A percentile compares a stretch with the other conserved stretches of the same genome.
phyloP scores from a whole-genome alignment of 2,329 filamentous ascomycete genomes.

The Pyrenochaeta sp. region DNA sequence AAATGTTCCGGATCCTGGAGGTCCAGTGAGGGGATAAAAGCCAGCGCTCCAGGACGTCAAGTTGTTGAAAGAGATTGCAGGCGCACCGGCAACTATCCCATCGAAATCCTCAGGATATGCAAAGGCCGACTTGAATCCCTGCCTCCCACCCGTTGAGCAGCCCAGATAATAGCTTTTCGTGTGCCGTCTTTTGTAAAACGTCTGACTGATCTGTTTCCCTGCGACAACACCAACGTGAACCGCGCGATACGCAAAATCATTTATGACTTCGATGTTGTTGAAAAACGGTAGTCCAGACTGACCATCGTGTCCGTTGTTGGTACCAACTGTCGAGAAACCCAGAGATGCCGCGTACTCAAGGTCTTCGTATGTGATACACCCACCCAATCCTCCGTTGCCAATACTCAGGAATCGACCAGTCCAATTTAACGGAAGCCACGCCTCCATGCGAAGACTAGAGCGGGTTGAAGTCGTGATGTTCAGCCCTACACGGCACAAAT shows the following conservation, averaged over 20 bases:
- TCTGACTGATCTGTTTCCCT: conserved; percentile 52
- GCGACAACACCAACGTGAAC: conserved; percentile 43
- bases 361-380: conserved; percentile 50
- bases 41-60: conserved; percentile 44
- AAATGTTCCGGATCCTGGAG: conserved; percentile 46
- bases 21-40: conserved; percentile 41
- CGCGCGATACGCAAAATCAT: conserved; percentile 60
- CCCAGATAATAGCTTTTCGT: conserved; percentile 53
- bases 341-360: conserved; percentile 49
- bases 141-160: conserved; percentile 49
- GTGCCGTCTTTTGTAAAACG: conserved; percentile 52
- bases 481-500: conserved; percentile 53
- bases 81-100: conserved; percentile 47
- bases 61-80: conserved; percentile 45
- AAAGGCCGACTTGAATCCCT: conserved; percentile 47
- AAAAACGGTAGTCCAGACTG: conserved; percentile 57
- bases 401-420: conserved; percentile 46
- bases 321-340: conserved; percentile 52
- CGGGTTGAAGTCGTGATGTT: conserved; percentile 51
- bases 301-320: conserved; percentile 56
- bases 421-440: conserved; percentile 55
- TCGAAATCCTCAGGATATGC: conserved; percentile 49
- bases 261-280: conserved; percentile 56
- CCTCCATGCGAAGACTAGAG: conserved; percentile 55
- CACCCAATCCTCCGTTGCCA: conserved; percentile 53